phyloP scores from a whole-genome alignment of 2,329 filamentous ascomycete species.

The Ophiosphaerella herpotricha region DNA sequence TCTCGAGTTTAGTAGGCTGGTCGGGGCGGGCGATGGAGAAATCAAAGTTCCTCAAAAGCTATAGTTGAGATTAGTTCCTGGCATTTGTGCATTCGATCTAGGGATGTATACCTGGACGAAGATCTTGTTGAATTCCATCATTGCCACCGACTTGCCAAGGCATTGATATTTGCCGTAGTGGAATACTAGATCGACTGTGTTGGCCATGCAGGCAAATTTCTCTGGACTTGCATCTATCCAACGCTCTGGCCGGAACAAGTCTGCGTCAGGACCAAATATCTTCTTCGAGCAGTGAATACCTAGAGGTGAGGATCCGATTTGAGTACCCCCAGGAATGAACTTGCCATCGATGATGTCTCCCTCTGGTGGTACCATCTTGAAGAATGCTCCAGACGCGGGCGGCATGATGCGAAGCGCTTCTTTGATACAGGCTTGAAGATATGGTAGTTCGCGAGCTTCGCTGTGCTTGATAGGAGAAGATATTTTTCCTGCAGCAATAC shows the following conservation, averaged over 20 bases:
- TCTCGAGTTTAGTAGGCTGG: slow-evolving; percentile 6
- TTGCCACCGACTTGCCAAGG: slow-evolving; percentile 29
- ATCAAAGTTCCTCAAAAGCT: slow-evolving; percentile 15
- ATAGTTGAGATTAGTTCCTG: background rate
- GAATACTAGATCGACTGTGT: slow-evolving; percentile 26
- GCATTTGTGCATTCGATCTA: no score
- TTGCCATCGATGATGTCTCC: slow-evolving; percentile 25
- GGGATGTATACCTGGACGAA: slow-evolving; percentile 20
- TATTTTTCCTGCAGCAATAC: slow-evolving; percentile 43
- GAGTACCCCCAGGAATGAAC: slow-evolving; percentile 30
- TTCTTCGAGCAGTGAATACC: slow-evolving; percentile 16
- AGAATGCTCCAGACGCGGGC: slow-evolving; percentile 16
- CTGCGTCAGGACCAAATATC: slow-evolving; percentile 24
- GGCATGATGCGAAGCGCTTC: slow-evolving; percentile 37
- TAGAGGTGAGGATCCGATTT: slow-evolving; percentile 12
- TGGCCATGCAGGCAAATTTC: slow-evolving; percentile 27
- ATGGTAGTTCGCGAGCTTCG: slow-evolving; percentile 27
- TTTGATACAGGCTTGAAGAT: slow-evolving; percentile 35
- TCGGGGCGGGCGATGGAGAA: slow-evolving; percentile 9
- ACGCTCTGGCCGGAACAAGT: slow-evolving; percentile 23
- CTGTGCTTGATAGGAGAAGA: slow-evolving; percentile 43
- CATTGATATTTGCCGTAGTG: slow-evolving; percentile 34
- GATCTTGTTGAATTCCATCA: slow-evolving; percentile 40
- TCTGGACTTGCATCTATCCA: slow-evolving; percentile 40
- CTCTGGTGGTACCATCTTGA: slow-evolving; percentile 44